phyloP scores from a whole-genome alignment of 495 filamentous ascomycete species.

The Barbatosphaeria neglecta region DNA sequence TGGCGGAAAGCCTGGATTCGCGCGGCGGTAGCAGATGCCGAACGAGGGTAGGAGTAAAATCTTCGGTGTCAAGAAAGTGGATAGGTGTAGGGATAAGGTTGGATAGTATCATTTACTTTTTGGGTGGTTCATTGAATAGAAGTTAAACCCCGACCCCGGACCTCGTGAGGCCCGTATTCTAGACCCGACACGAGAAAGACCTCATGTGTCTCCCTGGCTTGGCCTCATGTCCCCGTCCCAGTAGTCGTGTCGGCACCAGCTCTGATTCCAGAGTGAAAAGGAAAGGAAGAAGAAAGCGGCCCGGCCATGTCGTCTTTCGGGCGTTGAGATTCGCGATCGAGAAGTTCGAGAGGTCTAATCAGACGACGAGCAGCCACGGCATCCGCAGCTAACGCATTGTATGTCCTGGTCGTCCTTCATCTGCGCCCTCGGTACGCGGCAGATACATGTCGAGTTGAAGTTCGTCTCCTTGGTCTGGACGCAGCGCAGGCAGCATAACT shows the following conservation, averaged over 20 bases:
- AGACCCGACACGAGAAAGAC: too few relatives aligned
- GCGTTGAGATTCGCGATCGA: neutral
- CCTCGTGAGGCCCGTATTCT: neutral
- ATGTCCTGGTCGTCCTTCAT: conserved; percentile 83
- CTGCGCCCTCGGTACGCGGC: conserved; percentile 84
- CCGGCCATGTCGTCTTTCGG: neutral
- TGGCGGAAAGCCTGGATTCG: conserved; percentile 37
- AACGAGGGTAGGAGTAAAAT: neutral
- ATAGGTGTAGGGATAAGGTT: neutral
- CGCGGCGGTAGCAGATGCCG: conserved; percentile 14
- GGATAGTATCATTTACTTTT: neutral
- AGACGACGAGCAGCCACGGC: conserved; percentile 88
- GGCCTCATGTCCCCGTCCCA: too few relatives aligned
- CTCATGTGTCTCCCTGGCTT: too few relatives aligned
- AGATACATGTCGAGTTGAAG: conserved; percentile 96
- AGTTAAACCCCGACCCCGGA: neutral
- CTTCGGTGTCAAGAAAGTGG: neutral
- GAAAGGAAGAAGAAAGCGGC: too few relatives aligned
- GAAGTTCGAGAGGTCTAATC: neutral
- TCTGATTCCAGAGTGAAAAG: too few relatives aligned
- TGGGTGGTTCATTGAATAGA: too few relatives aligned
- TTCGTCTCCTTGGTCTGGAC: conserved; percentile 99
- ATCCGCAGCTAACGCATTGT: conserved; percentile 94
- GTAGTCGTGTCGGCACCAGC: too few relatives aligned
- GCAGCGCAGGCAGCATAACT: conserved; percentile 90